phyloP scores from a whole-genome alignment of 192 early-diverging fungal genomes.

The Allomyces macrogynus region DNA sequence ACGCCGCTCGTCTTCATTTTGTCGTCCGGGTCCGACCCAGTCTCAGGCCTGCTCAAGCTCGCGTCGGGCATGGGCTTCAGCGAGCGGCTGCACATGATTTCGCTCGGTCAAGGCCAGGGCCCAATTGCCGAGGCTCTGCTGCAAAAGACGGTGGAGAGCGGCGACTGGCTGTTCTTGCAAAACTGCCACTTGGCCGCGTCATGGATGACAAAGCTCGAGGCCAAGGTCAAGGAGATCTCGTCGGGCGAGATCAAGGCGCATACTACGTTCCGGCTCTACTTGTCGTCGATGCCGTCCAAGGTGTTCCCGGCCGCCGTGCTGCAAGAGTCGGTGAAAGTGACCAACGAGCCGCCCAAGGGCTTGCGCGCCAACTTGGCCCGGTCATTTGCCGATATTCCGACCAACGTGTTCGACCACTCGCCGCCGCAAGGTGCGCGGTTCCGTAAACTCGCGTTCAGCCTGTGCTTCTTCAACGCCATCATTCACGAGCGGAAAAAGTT shows the following conservation, averaged over 20 bases:
- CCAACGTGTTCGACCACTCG: constrained; percentile 19
- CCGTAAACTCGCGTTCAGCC: constrained; percentile 67
- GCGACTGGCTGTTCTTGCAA: constrained; percentile 90
- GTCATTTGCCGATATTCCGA: constrained; percentile 49
- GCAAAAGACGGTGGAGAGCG: constrained; percentile 51
- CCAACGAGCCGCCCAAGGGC: constrained; percentile 91
- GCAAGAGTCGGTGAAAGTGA: constrained; percentile 66
- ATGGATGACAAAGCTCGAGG: constrained; percentile 91
- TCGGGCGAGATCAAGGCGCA: constrained; percentile 48
- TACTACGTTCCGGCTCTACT: constrained; percentile 73
- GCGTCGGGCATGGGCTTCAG: constrained; percentile 37
- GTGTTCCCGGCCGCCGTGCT: constrained; percentile 82
- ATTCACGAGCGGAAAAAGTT: constrained; percentile 91
- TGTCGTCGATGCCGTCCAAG: constrained; percentile 95
- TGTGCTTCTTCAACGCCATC: constrained; percentile 81
- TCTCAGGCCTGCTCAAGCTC: constrained; percentile 77
- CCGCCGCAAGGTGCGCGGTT: constrained; percentile 68
- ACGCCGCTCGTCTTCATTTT: constrained; percentile 84
- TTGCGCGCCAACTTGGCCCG: constrained; percentile 80
- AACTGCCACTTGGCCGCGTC: constrained; percentile 87
- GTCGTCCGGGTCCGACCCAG: constrained; percentile 85
- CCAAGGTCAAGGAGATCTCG: constrained; percentile 43
- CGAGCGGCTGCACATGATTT: constrained; percentile 81
- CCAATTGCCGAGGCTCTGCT: constrained; percentile 73
- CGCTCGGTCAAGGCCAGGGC: constrained; percentile 76